phyloP scores from a whole-genome alignment of 768 basidiomycete genomes.

The Auricularia heimuer region DNA sequence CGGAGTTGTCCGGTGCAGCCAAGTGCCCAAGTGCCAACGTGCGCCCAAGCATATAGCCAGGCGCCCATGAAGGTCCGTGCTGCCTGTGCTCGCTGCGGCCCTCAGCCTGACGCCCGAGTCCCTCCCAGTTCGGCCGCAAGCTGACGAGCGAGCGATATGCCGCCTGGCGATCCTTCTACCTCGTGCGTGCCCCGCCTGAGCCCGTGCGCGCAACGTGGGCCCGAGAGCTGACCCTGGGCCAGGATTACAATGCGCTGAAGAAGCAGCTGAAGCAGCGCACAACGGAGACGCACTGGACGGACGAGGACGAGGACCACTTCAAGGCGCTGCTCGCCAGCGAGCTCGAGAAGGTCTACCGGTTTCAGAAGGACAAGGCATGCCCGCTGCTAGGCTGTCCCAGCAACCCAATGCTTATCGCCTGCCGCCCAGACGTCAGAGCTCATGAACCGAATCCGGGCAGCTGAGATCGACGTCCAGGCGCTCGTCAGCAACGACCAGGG shows the following conservation, averaged over 20 bases:
- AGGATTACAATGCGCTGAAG: constrained; percentile 78
- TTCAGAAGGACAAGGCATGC: constrained; percentile 77
- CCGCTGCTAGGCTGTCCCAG: no score
- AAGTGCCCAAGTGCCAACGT: neutral
- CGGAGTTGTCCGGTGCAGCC: neutral
- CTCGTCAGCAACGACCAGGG: constrained; percentile 53
- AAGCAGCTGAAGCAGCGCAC: constrained; percentile 73
- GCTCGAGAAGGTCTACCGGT: constrained; percentile 88
- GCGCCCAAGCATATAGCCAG: no score
- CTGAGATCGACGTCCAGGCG: constrained; percentile 70
- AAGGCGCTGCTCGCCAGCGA: constrained; percentile 69
- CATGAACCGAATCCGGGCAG: constrained; percentile 66
- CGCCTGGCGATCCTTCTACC: constrained; percentile 86
- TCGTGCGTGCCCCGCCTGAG: constrained; percentile 20
- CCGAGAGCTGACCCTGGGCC: neutral
- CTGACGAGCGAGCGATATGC: constrained; percentile 69
- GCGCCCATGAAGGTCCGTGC: no score
- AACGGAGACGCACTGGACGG: constrained; percentile 53
- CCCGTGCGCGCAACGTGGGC: neutral
- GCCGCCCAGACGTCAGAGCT: constrained; percentile 63
- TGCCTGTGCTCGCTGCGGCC: neutral
- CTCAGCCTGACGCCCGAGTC: neutral
- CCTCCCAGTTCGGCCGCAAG: neutral
- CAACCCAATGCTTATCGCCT: neutral
- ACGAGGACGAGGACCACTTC: constrained; percentile 75